Conservation (phyloP, 768 basidiomycete species). For the Leccinum incarnatum region DNA sequence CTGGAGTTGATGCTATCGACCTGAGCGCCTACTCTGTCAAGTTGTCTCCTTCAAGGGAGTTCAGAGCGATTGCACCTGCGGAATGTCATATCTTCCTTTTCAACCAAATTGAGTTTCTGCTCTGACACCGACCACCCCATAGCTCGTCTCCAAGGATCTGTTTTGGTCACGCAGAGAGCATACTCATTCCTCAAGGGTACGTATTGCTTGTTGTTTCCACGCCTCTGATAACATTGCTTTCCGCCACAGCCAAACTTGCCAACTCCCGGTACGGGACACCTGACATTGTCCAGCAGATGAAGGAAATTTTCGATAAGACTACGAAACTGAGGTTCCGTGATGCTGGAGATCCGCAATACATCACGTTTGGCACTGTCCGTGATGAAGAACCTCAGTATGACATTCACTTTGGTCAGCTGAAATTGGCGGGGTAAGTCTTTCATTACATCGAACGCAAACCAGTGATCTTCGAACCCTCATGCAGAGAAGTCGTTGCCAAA, state of each 20-base stretch:
- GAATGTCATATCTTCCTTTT: slow-evolving; percentile 21
- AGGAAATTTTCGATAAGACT: slow-evolving; percentile 33
- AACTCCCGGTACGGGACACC: slow-evolving; percentile 29
- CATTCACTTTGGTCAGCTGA: slow-evolving; percentile 37
- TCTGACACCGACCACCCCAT: slow-evolving; percentile 12
- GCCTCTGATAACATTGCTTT: background rate
- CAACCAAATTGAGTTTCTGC: background rate
- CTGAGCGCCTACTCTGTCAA: slow-evolving; percentile 36
- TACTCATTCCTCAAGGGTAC: slow-evolving; percentile 27
- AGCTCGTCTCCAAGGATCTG: slow-evolving; percentile 40
- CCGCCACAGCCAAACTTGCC: slow-evolving; percentile 25
- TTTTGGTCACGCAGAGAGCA: slow-evolving; percentile 34
- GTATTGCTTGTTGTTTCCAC: background rate
- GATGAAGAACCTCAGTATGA: slow-evolving; percentile 33
- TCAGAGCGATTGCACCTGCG: slow-evolving; percentile 35
- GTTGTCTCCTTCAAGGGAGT: slow-evolving; percentile 15
- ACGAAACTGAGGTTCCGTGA: slow-evolving; percentile 41
- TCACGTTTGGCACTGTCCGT: slow-evolving; percentile 36
- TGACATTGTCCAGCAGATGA: slow-evolving; percentile 33
- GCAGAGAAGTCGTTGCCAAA: slow-evolving; percentile 34
- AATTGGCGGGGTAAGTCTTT: slow-evolving; percentile 33
- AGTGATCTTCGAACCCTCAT: background rate
- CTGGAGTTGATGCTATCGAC: slow-evolving; percentile 41
- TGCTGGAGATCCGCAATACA: slow-evolving; percentile 33
- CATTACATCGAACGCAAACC: background rate